phyloP scores from a whole-genome alignment of 2,329 filamentous ascomycete genomes.

The Aspergillus ruber region DNA sequence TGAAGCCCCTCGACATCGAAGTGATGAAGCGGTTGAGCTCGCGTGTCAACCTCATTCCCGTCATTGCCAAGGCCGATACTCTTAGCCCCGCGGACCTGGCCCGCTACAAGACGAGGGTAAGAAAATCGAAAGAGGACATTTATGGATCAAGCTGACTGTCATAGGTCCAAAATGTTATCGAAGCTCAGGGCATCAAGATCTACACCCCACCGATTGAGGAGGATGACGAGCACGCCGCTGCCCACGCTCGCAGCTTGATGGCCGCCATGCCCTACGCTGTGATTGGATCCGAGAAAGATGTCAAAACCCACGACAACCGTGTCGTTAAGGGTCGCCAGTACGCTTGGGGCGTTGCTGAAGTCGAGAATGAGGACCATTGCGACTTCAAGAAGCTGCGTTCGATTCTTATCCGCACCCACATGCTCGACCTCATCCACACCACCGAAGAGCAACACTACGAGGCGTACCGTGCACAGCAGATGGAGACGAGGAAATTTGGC shows the following conservation, averaged over 20 bases:
- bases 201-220: conserved; percentile 97
- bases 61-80: conserved; percentile 97
- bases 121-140: conserved; percentile 18
- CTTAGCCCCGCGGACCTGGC: conserved; percentile 85
- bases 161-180: conserved; percentile 88
- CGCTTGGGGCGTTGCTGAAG: conserved; percentile 97
- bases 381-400: conserved; percentile 99
- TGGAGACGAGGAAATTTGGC: conserved; percentile 99
- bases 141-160: background rate
- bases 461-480: conserved; percentile 96
- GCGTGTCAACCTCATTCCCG: conserved; percentile 95
- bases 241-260: conserved; percentile 91
- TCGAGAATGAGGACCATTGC: conserved; percentile 99
- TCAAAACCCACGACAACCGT: conserved; percentile 90
- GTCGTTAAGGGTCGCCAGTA: conserved; percentile 99
- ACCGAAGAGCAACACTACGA: conserved; percentile 99
- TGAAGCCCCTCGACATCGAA: conserved; percentile 98
- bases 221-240: conserved; percentile 91
- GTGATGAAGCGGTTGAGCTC: conserved; percentile 99
- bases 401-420: conserved; percentile 97
- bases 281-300: conserved; percentile 98
- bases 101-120: conserved; percentile 91
- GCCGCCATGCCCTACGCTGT: conserved; percentile 97
- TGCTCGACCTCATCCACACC: conserved; percentile 99
- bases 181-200: conserved; percentile 99